Evolutionary conservation across 2,329 filamentous ascomycete species (phyloP), one percentile per base, ranked within the genome.

Genomic region (Cryphonectria radicalis): DNA sequence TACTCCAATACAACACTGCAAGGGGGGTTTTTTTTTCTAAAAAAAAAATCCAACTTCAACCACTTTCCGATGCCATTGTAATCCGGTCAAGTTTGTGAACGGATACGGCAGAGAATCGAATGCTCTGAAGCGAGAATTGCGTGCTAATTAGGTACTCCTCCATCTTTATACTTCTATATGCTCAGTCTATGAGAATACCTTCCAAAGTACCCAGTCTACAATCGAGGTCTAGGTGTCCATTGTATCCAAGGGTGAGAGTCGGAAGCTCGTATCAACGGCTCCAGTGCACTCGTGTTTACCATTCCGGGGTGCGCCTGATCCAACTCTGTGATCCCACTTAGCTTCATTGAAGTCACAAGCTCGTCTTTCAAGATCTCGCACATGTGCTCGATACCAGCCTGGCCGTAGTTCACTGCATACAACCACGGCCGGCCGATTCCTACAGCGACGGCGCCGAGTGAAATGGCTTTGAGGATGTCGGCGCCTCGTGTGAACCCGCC

Each of bases 381-480:
- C 60, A 59, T 32, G 46, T 72, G 67, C 55, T 69, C 66, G 1
- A 42, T 53, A 19, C 70, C 70, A 28, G 63, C 40, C 25, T 72
- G 67, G 19, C 70, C 70, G 13, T 72, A 72, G 1, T 59, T 55
- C 2, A 72, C 25, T 10, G 70, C 69, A 32, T 70, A 72, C 0
- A 72, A 35, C 28, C 57, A 72, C 32, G 72, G 64, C 7, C 72
- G 63, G 2, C 86, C 87, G 37, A 89, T 79, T 0, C 86, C 86
- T 0, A 84, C 86, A 2, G 84, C 85, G n/a, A 81, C 87, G 0
- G 86, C 87, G 0, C 87, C 87, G 1, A 88, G 75, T 32, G 84
- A 85, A n/a, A 89, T 77, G 1, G 85, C 85, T 73, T 89, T 89
- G 65, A 89, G 80, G 2, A 89, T 84, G 73, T 89, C 87, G 0